phyloP scores from a whole-genome alignment of 306 rosid genomes.

The Vicia villosa region DNA sequence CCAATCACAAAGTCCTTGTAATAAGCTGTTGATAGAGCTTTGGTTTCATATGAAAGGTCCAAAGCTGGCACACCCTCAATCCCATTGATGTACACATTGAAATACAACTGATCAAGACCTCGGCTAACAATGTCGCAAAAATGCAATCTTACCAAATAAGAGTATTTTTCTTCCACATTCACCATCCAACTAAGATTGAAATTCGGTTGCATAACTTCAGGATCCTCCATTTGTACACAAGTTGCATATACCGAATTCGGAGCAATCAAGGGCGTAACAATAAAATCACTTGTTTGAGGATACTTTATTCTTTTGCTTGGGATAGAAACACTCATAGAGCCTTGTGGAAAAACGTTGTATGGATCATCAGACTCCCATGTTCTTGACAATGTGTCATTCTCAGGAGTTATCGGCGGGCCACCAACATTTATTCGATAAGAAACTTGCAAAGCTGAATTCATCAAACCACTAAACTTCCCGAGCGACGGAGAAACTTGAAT shows the following conservation, averaged over 20 bases:
- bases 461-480: constrained; percentile 50
- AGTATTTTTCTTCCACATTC: constrained; percentile 57
- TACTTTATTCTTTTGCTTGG: constrained; percentile 46
- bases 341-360: constrained; percentile 57
- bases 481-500: constrained; percentile 46
- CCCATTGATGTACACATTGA: constrained; percentile 68
- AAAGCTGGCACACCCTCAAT: constrained; percentile 49
- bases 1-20: constrained; percentile 62
- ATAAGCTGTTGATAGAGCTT: constrained; percentile 57
- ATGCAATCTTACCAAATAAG: constrained; percentile 79
- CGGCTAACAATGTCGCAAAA: constrained; percentile 85
- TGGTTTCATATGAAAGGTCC: constrained; percentile 65
- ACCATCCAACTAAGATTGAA: constrained; percentile 76
- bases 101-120: constrained; percentile 46
- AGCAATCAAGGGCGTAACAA: constrained; percentile 57
- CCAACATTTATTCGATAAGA: constrained; percentile 72
- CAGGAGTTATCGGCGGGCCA: constrained; percentile 53
- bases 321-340: constrained; percentile 48
- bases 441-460: constrained; percentile 51
- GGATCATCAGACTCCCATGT: constrained; percentile 66
- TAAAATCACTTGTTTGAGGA: constrained; percentile 30
- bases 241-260: constrained; percentile 65
- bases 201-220: constrained; percentile 39
- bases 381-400: constrained; percentile 60
- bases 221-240: constrained; percentile 53